Evolutionary conservation across 1,284 basidiomycete genomes (phyloP).

Genomic region (Ceraceosorus bombacis): DNA sequence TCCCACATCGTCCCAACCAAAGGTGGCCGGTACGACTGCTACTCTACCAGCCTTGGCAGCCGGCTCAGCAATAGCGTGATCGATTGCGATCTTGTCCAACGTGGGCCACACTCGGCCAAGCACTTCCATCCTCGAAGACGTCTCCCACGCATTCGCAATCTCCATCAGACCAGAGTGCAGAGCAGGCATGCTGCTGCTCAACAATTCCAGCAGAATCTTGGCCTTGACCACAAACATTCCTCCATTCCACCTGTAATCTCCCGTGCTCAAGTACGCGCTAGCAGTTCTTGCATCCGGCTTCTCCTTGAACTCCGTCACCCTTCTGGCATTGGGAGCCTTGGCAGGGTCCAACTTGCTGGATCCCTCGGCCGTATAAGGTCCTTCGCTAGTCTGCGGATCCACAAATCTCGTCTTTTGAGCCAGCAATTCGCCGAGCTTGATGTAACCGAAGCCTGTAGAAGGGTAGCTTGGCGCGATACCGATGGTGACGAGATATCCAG

Average conservation of each 20-base stretch:
- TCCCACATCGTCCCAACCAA: slow-evolving; percentile 49
- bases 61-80: slow-evolving; percentile 48
- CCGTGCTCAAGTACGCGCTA: slow-evolving; percentile 41
- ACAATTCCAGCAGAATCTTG: slow-evolving; percentile 32
- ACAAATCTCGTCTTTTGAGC: too few relatives aligned
- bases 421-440: slow-evolving; percentile 46
- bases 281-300: slow-evolving; percentile 48
- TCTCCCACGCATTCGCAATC: slow-evolving; percentile 43
- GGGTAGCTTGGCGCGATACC: slow-evolving; percentile 48
- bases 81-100: slow-evolving; percentile 47
- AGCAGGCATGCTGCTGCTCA: slow-evolving; percentile 37
- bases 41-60: slow-evolving; percentile 44
- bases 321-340: slow-evolving; percentile 42
- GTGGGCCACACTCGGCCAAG: slow-evolving; percentile 39
- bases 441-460: slow-evolving; percentile 47
- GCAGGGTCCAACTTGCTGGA: too few relatives aligned
- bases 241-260: slow-evolving; percentile 48
- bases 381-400: too few relatives aligned
- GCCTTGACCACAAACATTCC: slow-evolving; percentile 49
- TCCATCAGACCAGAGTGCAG: slow-evolving; percentile 37
- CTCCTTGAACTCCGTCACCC: slow-evolving; percentile 47
- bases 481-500: slow-evolving; percentile 47
- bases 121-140: slow-evolving; percentile 19
- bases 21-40: slow-evolving; percentile 46
- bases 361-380: too few relatives aligned